These are phyloP conservation scores for Botrytis pseudocinerea DNA, from an alignment of 2,329 filamentous ascomycete genomes.

Conservation along the genomic window DNA sequence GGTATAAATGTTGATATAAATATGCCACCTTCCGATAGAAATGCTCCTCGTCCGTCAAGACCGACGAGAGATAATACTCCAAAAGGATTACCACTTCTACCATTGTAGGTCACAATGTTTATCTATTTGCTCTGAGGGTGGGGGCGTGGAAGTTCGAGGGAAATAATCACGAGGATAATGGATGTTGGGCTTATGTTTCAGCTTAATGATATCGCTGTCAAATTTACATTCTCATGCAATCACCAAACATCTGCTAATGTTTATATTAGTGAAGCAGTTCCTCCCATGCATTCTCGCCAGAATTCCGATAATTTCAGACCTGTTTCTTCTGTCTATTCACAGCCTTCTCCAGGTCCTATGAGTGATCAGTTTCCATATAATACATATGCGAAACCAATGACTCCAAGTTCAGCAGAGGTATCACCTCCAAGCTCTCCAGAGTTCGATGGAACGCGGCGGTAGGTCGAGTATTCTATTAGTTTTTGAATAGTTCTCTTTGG, in stretches of 20 bases:
- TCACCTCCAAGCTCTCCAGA: conserved; percentile 49
- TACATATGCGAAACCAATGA: conserved; percentile 39
- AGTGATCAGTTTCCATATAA: conserved; percentile 30
- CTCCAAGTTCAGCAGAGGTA: conserved; percentile 39
- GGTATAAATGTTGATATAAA: conserved; percentile 37
- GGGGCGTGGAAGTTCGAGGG: conserved; percentile 1
- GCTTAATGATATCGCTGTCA: conserved; percentile 26
- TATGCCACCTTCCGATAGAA: conserved; percentile 29
- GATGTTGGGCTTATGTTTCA: conserved; percentile 26
- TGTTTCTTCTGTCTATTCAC: conserved; percentile 63
- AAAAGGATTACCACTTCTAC: conserved; percentile 28
- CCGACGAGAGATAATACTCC: conserved; percentile 35
- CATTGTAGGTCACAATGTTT: conserved; percentile 32
- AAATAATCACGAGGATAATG: neutral
- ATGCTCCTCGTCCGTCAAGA: conserved; percentile 30
- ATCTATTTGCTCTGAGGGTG: neutral
- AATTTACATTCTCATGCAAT: conserved; percentile 26
- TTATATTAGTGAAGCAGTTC: conserved; percentile 28
- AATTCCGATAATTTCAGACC: conserved; percentile 45
- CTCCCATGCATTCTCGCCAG: conserved; percentile 32
- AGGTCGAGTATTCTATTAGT: conserved; percentile 31
- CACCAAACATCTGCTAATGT: conserved; percentile 28
- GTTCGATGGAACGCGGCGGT: conserved; percentile 31
- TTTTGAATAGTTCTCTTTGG: neutral
- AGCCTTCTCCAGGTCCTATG: conserved; percentile 47